Conservation (phyloP, 768 basidiomycete species). For the Auricularia heimuer region DNA sequence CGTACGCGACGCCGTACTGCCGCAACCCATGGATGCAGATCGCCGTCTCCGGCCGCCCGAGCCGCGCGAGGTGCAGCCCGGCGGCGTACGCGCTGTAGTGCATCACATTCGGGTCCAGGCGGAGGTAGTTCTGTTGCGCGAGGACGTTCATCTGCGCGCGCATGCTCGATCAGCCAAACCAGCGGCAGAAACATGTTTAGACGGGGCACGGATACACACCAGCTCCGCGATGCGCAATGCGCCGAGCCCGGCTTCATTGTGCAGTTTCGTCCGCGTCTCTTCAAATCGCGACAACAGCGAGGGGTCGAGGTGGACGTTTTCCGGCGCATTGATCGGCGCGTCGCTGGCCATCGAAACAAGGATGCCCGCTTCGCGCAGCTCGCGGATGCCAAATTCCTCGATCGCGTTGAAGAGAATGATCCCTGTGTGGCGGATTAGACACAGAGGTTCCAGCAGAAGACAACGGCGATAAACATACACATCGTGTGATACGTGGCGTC, state of each 20-base stretch:
- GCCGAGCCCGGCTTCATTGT: slow-evolving; percentile 75
- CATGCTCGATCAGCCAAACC: neutral
- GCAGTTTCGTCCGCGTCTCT: slow-evolving; percentile 54
- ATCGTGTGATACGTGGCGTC: slow-evolving; percentile 87
- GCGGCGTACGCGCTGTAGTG: slow-evolving; percentile 79
- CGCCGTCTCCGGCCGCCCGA: slow-evolving; percentile 73
- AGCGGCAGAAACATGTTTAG: slow-evolving; percentile 1
- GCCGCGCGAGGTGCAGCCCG: slow-evolving; percentile 67
- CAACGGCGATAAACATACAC: slow-evolving; percentile 30
- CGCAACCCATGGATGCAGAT: slow-evolving; percentile 79
- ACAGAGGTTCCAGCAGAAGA: neutral
- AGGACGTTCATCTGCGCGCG: slow-evolving; percentile 60
- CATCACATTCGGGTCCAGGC: slow-evolving; percentile 82
- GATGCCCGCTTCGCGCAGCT: slow-evolving; percentile 40
- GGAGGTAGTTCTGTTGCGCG: slow-evolving; percentile 79
- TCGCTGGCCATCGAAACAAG: neutral
- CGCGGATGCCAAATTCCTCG: slow-evolving; percentile 76
- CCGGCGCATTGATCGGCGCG: slow-evolving; percentile 16
- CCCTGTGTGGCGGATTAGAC: slow-evolving; percentile 17
- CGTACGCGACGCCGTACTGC: slow-evolving; percentile 83
- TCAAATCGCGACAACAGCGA: slow-evolving; percentile 45
- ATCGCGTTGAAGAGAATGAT: slow-evolving; percentile 72
- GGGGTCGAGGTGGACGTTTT: slow-evolving; percentile 24
- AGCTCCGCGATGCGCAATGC: slow-evolving; percentile 85
- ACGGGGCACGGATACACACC: slow-evolving; percentile 31